Base-by-base conservation (phyloP, 345 rosid species). In the Eucalyptus cloeziana region DNA sequence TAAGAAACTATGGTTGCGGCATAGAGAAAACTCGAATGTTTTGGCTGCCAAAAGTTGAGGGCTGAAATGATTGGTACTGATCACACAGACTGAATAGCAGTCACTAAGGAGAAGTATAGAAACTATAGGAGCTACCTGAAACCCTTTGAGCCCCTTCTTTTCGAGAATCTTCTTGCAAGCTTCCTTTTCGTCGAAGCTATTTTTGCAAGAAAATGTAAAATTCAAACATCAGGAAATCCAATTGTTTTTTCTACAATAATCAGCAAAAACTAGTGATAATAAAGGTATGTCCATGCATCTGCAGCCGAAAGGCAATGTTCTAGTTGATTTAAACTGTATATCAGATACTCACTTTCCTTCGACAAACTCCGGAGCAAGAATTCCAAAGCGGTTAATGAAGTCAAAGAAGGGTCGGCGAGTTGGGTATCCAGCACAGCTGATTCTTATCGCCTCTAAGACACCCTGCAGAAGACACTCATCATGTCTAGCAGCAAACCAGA, bases 401-500 rank as follows among this genome's bases (percentile, higher is more conserved):
- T 98, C 99, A 71, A 96, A 98, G 91, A 97, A 98, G 64, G 98
- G 95, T 76, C 92, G 94, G 27, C 99, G 98, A 92, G 99, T 98
- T 81, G 99, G 99, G 91, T 95, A 98, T 52, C 99, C 99, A 25
- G 99, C 99, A 86, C 98, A 95, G 89, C 99, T 98, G 90, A 98
- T 98, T 94, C 99, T 94, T 90, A 98, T 98, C 71, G 99, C 99
- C 91, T 90, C 91, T 88, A 90, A 88, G 90, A 98, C 99, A 92
- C 99, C 99, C 99, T 98, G 91, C 49, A 90, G 51, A 85, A 14
- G 88, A 52, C 85, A 76, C 47, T 76, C 47, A 40, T 76, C 85
- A 40, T 13, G 13, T 76, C 85, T 40, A 76, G 85, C 37, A 31
- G 37, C 88, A 90, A 62, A 89, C 79, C 86, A 86, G 49, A 17